Conservation (phyloP, 2,329 filamentous ascomycete genomes). For the Calonectria pauciramosa region DNA sequence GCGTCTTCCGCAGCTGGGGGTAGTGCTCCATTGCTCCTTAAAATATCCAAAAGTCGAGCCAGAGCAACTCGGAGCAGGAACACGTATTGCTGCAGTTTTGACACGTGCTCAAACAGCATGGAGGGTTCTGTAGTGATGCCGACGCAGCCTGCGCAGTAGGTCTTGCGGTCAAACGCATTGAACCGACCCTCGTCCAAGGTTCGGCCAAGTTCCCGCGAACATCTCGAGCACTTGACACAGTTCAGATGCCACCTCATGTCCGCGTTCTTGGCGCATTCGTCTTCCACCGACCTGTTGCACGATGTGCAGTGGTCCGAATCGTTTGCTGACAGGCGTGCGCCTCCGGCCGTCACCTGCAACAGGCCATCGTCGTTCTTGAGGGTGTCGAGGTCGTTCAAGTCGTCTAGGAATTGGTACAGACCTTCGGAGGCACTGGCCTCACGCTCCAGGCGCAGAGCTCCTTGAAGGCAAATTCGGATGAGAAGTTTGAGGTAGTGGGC, state of each 20-base stretch:
- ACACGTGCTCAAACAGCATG: constrained; percentile 78
- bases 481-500: constrained; percentile 98
- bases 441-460: constrained; percentile 89
- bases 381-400: constrained; percentile 86
- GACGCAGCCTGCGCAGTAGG: constrained; percentile 80
- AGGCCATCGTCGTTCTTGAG: constrained; percentile 79
- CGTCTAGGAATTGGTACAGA: constrained; percentile 85
- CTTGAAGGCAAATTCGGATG: constrained; percentile 96
- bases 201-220: constrained; percentile 75
- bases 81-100: constrained; percentile 93
- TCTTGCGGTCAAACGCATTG: constrained; percentile 75
- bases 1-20: constrained; percentile 81
- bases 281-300: constrained; percentile 91
- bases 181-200: constrained; percentile 79
- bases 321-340: constrained; percentile 77
- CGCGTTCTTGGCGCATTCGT: constrained; percentile 85
- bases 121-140: constrained; percentile 66
- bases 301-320: constrained; percentile 87
- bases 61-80: constrained; percentile 93
- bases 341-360: constrained; percentile 75
- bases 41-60: constrained; percentile 87
- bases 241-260: constrained; percentile 86
- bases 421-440: constrained; percentile 82
- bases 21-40: constrained; percentile 85
- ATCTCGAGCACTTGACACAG: constrained; percentile 83